Evolutionary conservation across 805 yeast species (phyloP).

Genomic region (Yarrowia bubula): DNA sequence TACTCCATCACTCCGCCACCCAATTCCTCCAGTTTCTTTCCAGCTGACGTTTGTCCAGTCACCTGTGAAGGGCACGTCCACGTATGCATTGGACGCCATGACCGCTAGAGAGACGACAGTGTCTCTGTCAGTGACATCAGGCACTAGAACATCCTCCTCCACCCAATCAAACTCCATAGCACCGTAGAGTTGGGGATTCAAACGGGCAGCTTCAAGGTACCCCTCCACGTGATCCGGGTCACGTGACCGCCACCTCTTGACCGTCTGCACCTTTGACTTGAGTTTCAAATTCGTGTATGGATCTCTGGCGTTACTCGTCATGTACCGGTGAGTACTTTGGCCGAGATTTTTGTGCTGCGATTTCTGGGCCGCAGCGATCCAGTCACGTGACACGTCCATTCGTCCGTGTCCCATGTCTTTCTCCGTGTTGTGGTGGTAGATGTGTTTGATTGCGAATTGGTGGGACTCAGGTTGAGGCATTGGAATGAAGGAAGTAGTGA

Average conservation of each 20-base stretch:
- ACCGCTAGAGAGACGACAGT: slow-evolving; percentile 74
- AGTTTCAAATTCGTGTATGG: slow-evolving; percentile 20
- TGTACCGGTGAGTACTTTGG: neutral
- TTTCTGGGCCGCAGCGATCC: slow-evolving; percentile 26
- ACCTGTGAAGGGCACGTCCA: slow-evolving; percentile 67
- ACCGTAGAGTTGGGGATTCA: slow-evolving; percentile 35
- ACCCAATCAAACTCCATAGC: slow-evolving; percentile 55
- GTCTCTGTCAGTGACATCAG: slow-evolving; percentile 70
- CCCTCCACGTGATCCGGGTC: slow-evolving; percentile 65
- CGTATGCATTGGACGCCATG: slow-evolving; percentile 91
- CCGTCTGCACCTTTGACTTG: slow-evolving; percentile 24
- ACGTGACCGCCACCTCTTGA: slow-evolving; percentile 46
- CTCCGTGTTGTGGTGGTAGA: slow-evolving; percentile 61
- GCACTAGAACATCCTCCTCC: slow-evolving; percentile 54
- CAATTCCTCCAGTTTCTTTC: slow-evolving; percentile 46
- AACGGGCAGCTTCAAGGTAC: slow-evolving; percentile 56
- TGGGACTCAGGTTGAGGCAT: neutral
- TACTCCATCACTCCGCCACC: slow-evolving; percentile 83
- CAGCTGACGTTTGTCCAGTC: slow-evolving; percentile 76
- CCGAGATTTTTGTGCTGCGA: slow-evolving; percentile 32
- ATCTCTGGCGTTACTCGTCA: slow-evolving; percentile 21
- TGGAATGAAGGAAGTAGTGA: neutral
- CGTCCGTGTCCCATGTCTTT: slow-evolving; percentile 47
- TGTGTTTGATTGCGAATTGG: slow-evolving; percentile 47
- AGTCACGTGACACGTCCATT: slow-evolving; percentile 42